These are phyloP conservation scores for Cyberlindnera lachancei DNA, from an alignment of 805 yeast species.

Conservation along the genomic window DNA sequence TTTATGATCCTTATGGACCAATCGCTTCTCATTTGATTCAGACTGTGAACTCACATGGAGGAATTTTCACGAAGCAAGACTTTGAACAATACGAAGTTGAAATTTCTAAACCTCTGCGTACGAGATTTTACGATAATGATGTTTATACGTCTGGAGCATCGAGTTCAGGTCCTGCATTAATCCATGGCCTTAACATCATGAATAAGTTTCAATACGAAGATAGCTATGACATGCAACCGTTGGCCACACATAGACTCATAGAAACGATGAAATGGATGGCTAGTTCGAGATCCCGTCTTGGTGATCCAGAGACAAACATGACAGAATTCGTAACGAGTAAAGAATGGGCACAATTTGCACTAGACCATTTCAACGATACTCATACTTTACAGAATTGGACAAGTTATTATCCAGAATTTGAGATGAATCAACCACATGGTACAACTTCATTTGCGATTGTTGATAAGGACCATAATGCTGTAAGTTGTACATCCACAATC, in stretches of 20 bases:
- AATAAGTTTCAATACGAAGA: conserved; percentile 33
- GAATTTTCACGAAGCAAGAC: conserved; percentile 60
- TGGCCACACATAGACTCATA: conserved; percentile 57
- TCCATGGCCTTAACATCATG: conserved; percentile 66
- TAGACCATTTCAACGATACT: conserved; percentile 42
- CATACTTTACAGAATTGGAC: conserved; percentile 58
- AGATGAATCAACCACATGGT: conserved; percentile 76
- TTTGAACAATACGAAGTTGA: conserved; percentile 53
- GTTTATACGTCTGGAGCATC: conserved; percentile 63
- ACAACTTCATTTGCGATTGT: conserved; percentile 82
- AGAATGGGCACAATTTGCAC: conserved; percentile 49
- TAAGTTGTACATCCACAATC: conserved; percentile 82
- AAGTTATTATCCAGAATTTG: conserved; percentile 74
- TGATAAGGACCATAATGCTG: conserved; percentile 70
- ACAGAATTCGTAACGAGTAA: conserved; percentile 29
- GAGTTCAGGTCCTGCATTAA: conserved; percentile 75
- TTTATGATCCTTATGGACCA: conserved; percentile 78
- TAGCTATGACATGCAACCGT: conserved; percentile 39
- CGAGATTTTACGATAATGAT: conserved; percentile 34
- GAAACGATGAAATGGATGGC: conserved; percentile 96
- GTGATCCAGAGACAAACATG: conserved; percentile 51
- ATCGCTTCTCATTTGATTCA: conserved; percentile 55
- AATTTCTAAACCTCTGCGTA: conserved; percentile 31
- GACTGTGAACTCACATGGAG: conserved; percentile 49
- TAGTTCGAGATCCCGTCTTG: conserved; percentile 76